Base-by-base conservation (phyloP, 202 grass and related monocot genomes). In the Cymbopogon flexuosus region DNA sequence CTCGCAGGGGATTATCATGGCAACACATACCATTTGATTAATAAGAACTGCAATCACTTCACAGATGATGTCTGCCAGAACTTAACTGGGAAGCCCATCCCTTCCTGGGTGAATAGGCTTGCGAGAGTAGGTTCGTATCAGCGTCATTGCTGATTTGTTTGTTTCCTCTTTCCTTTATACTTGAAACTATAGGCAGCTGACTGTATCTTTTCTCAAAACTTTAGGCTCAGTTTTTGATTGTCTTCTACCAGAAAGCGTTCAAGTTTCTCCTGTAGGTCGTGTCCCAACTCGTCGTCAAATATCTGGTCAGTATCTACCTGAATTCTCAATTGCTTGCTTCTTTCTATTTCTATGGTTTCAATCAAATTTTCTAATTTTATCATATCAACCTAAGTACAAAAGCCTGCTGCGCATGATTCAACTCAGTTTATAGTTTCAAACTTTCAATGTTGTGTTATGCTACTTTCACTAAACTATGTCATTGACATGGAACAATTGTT, bases 41-140 rank as follows among this genome's bases (percentile, higher is more conserved):
- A 75, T 56, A 98, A 98, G 79, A 98, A 98, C 69, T 98, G 96
- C 86, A 98, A 98, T 81, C 95, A 98, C 72, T 97, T 97, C 51
- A 93, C 95, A 0, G 88, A 97, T 83, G 92, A 98, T 84, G 90
- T 98, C 19, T 90, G 90, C 56, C 83, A 81, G 65, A 70, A 46
- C 63, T 79, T 98, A 54, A 98, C 92, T 76, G 95, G 92, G 73
- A 93, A 94, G 58, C 84, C 81, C 54, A 94, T 98, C 70, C 92
- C 95, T 65, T 80, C 89, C 23, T 98, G 92, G 95, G 88, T 98
- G 58, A 98, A 98, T 87, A 85, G 96, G 68, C 88, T 98, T 40
- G 96, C 96, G 4, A 90, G 90, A 95, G 87, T 98, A 88, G 96
- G 96, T 94, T 75, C 68, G 85, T 92, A 81, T 71, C 58, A 30